Percentiles rank a stretch among this genome's conserved stretches.
Evolutionary conservation across 805 yeast species (phyloP).

Genomic region (Kregervanrija fluxuum): DNA sequence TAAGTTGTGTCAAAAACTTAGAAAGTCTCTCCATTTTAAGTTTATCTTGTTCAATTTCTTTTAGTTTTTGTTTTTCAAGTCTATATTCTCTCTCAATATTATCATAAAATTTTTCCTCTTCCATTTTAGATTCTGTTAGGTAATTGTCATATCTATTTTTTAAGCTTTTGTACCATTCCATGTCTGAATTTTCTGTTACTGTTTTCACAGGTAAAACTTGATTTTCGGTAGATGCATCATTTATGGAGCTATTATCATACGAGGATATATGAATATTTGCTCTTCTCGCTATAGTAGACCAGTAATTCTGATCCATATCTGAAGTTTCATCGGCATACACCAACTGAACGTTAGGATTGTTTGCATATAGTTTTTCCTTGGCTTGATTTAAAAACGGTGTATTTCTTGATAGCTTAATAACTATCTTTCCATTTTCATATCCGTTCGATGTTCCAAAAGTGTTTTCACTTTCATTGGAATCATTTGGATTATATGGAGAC

Average conservation of each 20-base stretch:
- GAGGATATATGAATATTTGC: constrained; percentile 20
- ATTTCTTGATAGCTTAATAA: constrained; percentile 11
- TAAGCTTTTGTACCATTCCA: constrained; percentile 12
- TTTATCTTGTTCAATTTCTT: constrained; percentile 13
- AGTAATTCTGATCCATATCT: constrained; percentile 18
- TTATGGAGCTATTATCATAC: too few species aligned
- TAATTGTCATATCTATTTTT: constrained; percentile 27
- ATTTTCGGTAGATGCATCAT: too few species aligned
- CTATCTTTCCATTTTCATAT: constrained; percentile 2
- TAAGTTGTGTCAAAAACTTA: constrained; percentile 9
- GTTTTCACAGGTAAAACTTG: background rate
- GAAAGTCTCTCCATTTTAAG: constrained; percentile 14
- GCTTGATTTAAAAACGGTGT: constrained; percentile 21
- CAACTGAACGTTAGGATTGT: constrained; percentile 12
- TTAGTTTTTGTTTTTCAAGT: constrained; percentile 13
- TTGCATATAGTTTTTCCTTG: constrained; percentile 14
- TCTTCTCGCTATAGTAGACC: constrained; percentile 22
- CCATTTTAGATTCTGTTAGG: constrained; percentile 25
- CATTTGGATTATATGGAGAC: too few species aligned
- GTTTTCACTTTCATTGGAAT: too few species aligned
- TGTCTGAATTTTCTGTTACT: constrained; percentile 1
- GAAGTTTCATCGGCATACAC: constrained; percentile 9
- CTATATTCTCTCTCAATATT: constrained; percentile 28
- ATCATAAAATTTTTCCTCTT: constrained; percentile 31
- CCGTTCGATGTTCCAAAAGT: background rate